A percentile compares a stretch with the other conserved stretches of the same genome.
These are phyloP conservation scores for Castanospermum australe DNA, from an alignment of 306 rosid species.

Conservation along the genomic window DNA sequence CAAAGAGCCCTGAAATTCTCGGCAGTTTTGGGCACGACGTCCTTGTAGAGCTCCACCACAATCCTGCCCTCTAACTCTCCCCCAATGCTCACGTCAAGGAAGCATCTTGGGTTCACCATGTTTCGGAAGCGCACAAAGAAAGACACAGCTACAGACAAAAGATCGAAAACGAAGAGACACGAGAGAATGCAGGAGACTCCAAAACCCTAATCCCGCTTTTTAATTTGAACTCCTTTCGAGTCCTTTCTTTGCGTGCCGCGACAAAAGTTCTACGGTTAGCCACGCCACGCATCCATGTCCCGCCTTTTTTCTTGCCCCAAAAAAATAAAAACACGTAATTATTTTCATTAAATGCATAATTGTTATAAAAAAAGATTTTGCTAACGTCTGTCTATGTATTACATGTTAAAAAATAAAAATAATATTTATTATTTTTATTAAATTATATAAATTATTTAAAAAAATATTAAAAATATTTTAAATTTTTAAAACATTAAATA, in stretches of 20 bases:
- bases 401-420: no score
- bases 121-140: background rate
- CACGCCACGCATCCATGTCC: background rate
- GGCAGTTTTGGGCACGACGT: slow-evolving; percentile 57
- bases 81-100: slow-evolving; percentile 61
- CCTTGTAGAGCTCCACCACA: slow-evolving; percentile 57
- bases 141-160: background rate
- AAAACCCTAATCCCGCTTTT: slow-evolving; percentile 42
- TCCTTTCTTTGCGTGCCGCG: slow-evolving; percentile 16
- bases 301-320: slow-evolving; percentile 25
- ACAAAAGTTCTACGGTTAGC: slow-evolving; percentile 2
- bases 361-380: no score
- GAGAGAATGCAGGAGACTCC: background rate
- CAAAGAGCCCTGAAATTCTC: slow-evolving; percentile 81
- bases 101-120: slow-evolving; percentile 61
- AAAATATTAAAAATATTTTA: no score
- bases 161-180: no score
- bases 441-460: no score
- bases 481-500: no score
- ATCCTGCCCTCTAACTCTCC: slow-evolving; percentile 68
- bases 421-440: no score
- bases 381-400: no score
- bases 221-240: slow-evolving; percentile 9
- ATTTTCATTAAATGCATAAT: no score
- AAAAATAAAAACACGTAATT: no score